Base-by-base conservation (phyloP, 441 rosid species). In the Flueggea neowawraea region DNA sequence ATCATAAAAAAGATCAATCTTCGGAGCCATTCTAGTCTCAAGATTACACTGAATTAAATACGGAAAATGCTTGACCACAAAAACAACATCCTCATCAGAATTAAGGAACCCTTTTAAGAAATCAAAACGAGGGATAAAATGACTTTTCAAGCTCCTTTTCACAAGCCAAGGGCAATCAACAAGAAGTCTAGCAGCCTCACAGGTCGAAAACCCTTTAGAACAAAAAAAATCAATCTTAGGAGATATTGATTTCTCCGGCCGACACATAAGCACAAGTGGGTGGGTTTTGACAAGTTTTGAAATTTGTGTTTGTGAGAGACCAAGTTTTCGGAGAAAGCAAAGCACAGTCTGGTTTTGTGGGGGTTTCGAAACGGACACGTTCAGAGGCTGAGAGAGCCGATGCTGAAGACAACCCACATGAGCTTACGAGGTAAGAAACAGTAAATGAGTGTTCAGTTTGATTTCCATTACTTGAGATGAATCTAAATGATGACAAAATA, bases 201-300 rank as follows among this genome's bases (percentile, higher is more conserved):
- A 22, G 11, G 41, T 56, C 12, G 76, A 60, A 4, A 75, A 13
- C 2, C 80, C 77, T 45, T 48, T 68, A 10, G 77, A 72, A 52
- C 28, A 12, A 10, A 79, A 47, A 33, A 82, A 77, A 11, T 71
- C 64, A 31, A 77, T 4, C 65, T 75, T 79, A 31, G 76, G 72
- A 31, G 64, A 36, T 51, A 77, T 60, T 48, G 61, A 62, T 22
- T 70, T 71, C 53, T 62, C 69, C 0, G 77, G 61, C 33, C 57
- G 12, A 2, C 7, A 43, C 0, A 22, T 0, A 22, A 80, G 80
- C 52, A 75, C 16, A 1, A 0, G 2, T 2, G 82, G 81, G 10
- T 0, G 6, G 16, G 22, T 65, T 28, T 12, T 28, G 16, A 69
- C 54, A 49, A 78, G 32, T 11, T n/a, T 31, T 3, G 65, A 22